phyloP scores from a whole-genome alignment of 2,329 filamentous ascomycete species.

The Harringtonia lauricola region DNA sequence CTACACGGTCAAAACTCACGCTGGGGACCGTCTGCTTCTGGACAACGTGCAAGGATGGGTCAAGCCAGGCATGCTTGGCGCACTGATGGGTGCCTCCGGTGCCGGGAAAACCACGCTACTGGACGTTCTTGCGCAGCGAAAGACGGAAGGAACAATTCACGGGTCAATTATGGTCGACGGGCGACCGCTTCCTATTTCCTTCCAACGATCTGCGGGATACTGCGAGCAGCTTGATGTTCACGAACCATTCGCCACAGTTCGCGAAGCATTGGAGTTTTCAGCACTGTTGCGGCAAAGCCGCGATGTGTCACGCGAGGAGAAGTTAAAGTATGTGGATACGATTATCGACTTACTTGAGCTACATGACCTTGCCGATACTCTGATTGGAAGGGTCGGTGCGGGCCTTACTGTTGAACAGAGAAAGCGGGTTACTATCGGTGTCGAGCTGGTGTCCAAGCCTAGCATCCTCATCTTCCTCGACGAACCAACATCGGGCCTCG shows the following conservation, averaged over 20 bases:
- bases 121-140: slow-evolving; percentile 70
- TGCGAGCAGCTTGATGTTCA: slow-evolving; percentile 76
- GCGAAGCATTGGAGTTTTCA: slow-evolving; percentile 65
- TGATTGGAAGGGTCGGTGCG: slow-evolving; percentile 38
- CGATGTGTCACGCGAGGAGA: slow-evolving; percentile 52
- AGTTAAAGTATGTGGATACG: slow-evolving; percentile 64
- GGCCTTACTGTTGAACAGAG: slow-evolving; percentile 41
- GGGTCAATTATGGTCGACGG: slow-evolving; percentile 71
- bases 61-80: slow-evolving; percentile 67
- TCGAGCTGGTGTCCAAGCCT: slow-evolving; percentile 50
- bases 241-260: slow-evolving; percentile 59
- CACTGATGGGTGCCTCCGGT: slow-evolving; percentile 71
- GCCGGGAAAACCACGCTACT: slow-evolving; percentile 80
- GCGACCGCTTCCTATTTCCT: slow-evolving; percentile 56
- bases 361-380: slow-evolving; percentile 33
- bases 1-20: slow-evolving; percentile 54
- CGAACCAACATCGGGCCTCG: slow-evolving; percentile 53
- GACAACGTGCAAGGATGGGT: slow-evolving; percentile 78
- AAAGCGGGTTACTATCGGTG: slow-evolving; percentile 47
- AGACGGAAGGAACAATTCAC: slow-evolving; percentile 63
- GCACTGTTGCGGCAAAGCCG: slow-evolving; percentile 62
- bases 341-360: slow-evolving; percentile 56
- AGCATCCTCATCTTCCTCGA: slow-evolving; percentile 49
- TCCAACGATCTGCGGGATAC: slow-evolving; percentile 71
- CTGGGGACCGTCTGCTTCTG: slow-evolving; percentile 56